Evolutionary conservation across 495 filamentous ascomycete genomes (phyloP), one percentile per base, ranked within the genome.

Genomic region (Aspergillus carlsbadensis): DNA sequence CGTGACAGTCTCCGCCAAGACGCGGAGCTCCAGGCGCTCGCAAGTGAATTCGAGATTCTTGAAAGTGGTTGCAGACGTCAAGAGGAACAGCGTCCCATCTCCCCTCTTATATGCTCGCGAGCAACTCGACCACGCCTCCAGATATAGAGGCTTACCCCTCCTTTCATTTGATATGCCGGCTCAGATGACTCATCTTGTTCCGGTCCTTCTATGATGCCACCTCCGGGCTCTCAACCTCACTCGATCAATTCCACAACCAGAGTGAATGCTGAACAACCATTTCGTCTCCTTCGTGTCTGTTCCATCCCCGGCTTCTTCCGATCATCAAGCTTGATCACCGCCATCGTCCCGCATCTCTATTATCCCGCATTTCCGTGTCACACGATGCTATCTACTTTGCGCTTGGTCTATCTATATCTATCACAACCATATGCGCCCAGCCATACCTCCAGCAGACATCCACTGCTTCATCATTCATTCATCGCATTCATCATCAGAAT

Each of bases 1-100:
- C 63, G 65, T 65, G 63, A 65, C n/a, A 17, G 35, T 22, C 42
- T 24, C 44, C 20, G 51, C 54, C 54, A 61, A 63, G 55, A 48
- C 42, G 24, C 42, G 42, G 18, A 45, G 21, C 42, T 29, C 18
- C 6, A 43, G 87, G 82, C 48, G 40, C 29, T 52, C 46, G 34
- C 51, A 56, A 52, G 15, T 37, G 58, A 33, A 31, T 22, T 37
- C 6, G 6, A 37, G 21, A 21, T 14, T 45, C 42, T 2, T 35
- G 3, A 10, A n/a, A 35, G 47, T 14, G 34, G 33, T 50, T 29
- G 18, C n/a, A 37, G 18, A 24, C 2, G 45, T 35, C 45, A 35
- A 22, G 31, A 21, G 31, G n/a, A 47, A 10, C 21, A 29, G 33
- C 34, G 46, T 45, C 61, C 34, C 49, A 56, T 48, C 49, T 50